Evolutionary conservation across 495 filamentous ascomycete genomes (phyloP).

Genomic region (Friedmanniomyces endolithicus): DNA sequence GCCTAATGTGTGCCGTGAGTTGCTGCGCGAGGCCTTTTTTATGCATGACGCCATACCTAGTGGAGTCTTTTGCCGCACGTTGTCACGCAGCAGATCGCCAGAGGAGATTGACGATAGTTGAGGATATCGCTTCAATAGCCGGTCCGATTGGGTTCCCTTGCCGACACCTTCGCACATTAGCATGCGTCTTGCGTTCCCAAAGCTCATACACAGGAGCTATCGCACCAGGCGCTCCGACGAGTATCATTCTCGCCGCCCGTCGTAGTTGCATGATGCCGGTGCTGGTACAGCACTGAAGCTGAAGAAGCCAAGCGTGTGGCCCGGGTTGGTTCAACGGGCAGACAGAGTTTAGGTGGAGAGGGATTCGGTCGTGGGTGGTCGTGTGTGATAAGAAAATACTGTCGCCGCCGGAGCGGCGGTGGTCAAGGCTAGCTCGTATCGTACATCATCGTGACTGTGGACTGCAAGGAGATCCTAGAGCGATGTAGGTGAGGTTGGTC

Average conservation of each 20-base stretch:
- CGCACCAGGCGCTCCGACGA: conserved; percentile 91
- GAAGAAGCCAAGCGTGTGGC: too few relatives aligned
- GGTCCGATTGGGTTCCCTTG: conserved; percentile 89
- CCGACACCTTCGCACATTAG: too few relatives aligned
- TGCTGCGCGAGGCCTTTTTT: neutral
- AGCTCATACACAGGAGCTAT: too few relatives aligned
- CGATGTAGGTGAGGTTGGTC: neutral
- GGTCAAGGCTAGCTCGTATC: conserved; percentile 13
- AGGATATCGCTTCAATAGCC: conserved; percentile 73
- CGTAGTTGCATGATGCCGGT: conserved; percentile 15
- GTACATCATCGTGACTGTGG: conserved; percentile 3
- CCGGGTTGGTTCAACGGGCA: too few relatives aligned
- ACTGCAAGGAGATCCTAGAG: neutral
- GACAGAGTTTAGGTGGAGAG: too few relatives aligned
- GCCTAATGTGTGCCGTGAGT: conserved; percentile 38
- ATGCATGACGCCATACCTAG: conserved; percentile 48
- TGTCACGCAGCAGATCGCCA: conserved; percentile 79
- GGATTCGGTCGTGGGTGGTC: too few relatives aligned
- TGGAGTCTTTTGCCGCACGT: conserved; percentile 69
- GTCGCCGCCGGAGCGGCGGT: neutral
- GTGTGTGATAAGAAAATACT: neutral
- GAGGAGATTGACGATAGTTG: conserved; percentile 87
- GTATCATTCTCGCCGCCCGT: conserved; percentile 75
- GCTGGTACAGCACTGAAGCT: too few relatives aligned
- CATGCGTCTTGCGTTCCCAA: too few relatives aligned